These are phyloP conservation scores for Trametes cingulata DNA, from an alignment of 768 basidiomycete species.

Conservation along the genomic window DNA sequence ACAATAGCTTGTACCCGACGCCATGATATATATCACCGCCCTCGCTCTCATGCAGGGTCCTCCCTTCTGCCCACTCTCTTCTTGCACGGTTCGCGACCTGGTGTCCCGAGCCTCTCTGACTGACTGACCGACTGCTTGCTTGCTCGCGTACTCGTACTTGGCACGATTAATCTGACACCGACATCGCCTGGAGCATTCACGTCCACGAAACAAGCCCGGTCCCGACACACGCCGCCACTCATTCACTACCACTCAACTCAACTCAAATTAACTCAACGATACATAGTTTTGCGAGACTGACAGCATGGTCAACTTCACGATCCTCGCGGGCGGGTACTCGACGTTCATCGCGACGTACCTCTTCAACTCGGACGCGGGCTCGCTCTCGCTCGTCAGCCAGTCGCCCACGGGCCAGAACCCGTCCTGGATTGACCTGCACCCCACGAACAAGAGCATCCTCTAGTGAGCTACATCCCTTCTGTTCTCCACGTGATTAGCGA, in stretches of 20 bases:
- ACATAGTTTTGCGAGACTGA: neutral
- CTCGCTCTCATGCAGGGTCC: neutral
- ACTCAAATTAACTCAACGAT: neutral
- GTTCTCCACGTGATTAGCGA: neutral
- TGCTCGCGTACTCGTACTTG: neutral
- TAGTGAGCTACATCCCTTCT: constrained; percentile 46
- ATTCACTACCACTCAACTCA: neutral
- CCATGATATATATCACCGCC: constrained; percentile 1
- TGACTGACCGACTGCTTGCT: neutral
- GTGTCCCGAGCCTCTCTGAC: constrained; percentile 14
- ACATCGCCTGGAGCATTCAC: neutral
- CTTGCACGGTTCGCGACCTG: constrained; percentile 15
- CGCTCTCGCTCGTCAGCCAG: constrained; percentile 49
- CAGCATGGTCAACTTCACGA: constrained; percentile 64
- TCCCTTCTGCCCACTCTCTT: neutral
- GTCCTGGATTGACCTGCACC: constrained; percentile 63
- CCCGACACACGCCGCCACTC: neutral
- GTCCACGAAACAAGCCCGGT: neutral
- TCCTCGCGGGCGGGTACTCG: constrained; percentile 67
- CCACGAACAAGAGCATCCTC: constrained; percentile 57
- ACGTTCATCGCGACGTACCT: constrained; percentile 62
- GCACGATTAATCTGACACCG: neutral
- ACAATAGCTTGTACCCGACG: neutral
- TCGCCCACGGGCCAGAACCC: constrained; percentile 51
- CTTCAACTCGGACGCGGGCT: constrained; percentile 52